These are phyloP conservation scores for Cerioporus squamosus DNA, from an alignment of 1,284 basidiomycete genomes.

Conservation along the genomic window DNA sequence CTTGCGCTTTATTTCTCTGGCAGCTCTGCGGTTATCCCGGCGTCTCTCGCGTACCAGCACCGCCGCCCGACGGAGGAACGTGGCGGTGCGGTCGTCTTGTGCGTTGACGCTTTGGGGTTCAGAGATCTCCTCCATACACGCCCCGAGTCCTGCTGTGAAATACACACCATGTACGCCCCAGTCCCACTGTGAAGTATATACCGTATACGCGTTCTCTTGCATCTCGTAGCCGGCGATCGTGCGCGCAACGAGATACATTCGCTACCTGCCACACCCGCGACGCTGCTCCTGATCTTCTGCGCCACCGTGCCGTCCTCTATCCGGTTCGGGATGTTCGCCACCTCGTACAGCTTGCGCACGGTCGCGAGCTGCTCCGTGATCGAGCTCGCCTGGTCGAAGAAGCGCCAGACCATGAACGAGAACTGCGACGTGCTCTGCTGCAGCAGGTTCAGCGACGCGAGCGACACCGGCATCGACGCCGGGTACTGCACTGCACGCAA, in stretches of 20 bases:
- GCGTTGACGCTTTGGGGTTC: no score
- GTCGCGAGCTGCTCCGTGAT: conserved; percentile 60
- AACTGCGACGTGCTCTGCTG: conserved; percentile 64
- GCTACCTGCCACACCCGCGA: conserved; percentile 45
- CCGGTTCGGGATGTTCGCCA: conserved; percentile 64
- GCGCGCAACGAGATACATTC: conserved; percentile 72
- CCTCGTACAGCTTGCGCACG: conserved; percentile 71
- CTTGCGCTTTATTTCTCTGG: no score
- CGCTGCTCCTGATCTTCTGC: conserved; percentile 52
- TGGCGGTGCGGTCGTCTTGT: no score
- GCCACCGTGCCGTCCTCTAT: conserved; percentile 56
- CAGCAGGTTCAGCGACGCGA: conserved; percentile 76
- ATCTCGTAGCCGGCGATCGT: no score
- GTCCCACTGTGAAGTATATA: no score
- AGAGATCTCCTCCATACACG: no score
- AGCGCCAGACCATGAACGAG: conserved; percentile 50
- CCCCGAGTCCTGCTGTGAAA: no score
- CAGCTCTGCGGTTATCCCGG: no score
- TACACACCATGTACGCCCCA: no score
- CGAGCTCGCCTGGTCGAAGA: conserved; percentile 63
- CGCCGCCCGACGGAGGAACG: no score
- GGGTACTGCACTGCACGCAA: conserved; percentile 75
- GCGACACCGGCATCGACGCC: conserved; percentile 69
- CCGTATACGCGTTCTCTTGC: no score
- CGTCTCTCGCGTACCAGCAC: no score